Evolutionary conservation across 192 early-diverging fungal species (phyloP), one percentile per base, ranked within the genome.

Genomic region (Coemansia furcata): DNA sequence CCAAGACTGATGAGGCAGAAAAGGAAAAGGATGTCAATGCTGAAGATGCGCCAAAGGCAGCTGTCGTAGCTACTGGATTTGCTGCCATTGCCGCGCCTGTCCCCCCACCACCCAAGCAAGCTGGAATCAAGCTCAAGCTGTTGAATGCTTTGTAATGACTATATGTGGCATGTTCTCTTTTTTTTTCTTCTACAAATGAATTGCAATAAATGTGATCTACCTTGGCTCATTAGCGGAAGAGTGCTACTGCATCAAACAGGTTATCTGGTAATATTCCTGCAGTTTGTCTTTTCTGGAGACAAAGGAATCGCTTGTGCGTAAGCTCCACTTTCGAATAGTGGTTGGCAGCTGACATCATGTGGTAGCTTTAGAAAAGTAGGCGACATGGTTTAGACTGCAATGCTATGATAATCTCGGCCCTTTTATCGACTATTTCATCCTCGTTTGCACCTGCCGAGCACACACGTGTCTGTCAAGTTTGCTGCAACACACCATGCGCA

Each of bases 61-160:
- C 17, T 64, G 46, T 11, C 32, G 39, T 14, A 12, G n/a, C 44
- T 19, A 23, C 17, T 29, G 47, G 47, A 26, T 50, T 50, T 50
- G 43, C 60, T 15, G 57, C 42, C 8, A 68, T 77, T 29, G 60
- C 74, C 4, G 68, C 80, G 26, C 80, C 74, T 11, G 80, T 77
- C 36, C 80, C 80, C 12, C 60, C 59, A 5, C 33, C 74, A 37
- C 38, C 58, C 19, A 82, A 74, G 36, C 21, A 66, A n/a, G 74
- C 74, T 19, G 74, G 73, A 32, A 82, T 82, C 21, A 77, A 68
- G 39, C 63, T 82, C 1, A 74, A 71, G 62, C 57, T 82, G 61
- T 35, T 75, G 36, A 62, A 67, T 11, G 66, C 77, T 8, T 49
- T 30, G 17, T 67, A 67, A 44, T 2, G 46, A 39, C 6, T n/a